Conservation (phyloP, 371 early-diverging fungal genomes). For the Mucor irregularis region DNA sequence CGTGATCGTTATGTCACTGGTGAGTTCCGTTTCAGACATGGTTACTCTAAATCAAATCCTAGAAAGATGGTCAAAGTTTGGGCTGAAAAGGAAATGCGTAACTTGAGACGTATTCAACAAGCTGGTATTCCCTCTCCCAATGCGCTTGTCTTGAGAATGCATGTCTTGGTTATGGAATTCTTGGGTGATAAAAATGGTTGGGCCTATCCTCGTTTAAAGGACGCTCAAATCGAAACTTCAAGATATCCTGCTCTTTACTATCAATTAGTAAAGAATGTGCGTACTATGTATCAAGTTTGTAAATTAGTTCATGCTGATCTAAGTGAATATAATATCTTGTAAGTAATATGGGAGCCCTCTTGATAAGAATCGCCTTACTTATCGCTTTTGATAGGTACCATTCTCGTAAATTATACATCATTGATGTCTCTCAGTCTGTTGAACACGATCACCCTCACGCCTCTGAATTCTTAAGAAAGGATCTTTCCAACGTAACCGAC, state of each 20-base stretch:
- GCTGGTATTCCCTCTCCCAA: conserved; percentile 96
- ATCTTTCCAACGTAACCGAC: conserved; percentile 94
- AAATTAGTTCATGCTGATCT: conserved; percentile 99
- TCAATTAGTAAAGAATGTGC: conserved; percentile 88
- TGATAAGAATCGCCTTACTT: no score
- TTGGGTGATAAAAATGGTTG: conserved; percentile 92
- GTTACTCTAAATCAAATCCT: conserved; percentile 95
- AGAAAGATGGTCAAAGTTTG: conserved; percentile 99
- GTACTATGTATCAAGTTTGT: conserved; percentile 95
- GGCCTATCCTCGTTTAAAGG: conserved; percentile 96
- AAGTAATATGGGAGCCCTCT: conserved; percentile 25
- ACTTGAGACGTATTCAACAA: conserved; percentile 89
- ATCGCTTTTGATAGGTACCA: conserved; percentile 67
- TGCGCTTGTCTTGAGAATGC: conserved; percentile 92
- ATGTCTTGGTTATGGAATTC: conserved; percentile 98
- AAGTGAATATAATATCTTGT: conserved; percentile 98
- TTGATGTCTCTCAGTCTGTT: conserved; percentile 99
- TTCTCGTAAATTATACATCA: conserved; percentile 82
- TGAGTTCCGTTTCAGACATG: conserved; percentile 97
- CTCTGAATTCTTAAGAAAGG: conserved; percentile 95
- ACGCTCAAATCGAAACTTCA: conserved; percentile 78
- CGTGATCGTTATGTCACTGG: conserved; percentile 98
- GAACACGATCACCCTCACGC: conserved; percentile 99
- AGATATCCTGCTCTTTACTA: conserved; percentile 81
- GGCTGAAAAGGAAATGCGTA: conserved; percentile 99